Base-by-base conservation (phyloP, 2,329 filamentous ascomycete genomes). In the Xylaria polymorpha region DNA sequence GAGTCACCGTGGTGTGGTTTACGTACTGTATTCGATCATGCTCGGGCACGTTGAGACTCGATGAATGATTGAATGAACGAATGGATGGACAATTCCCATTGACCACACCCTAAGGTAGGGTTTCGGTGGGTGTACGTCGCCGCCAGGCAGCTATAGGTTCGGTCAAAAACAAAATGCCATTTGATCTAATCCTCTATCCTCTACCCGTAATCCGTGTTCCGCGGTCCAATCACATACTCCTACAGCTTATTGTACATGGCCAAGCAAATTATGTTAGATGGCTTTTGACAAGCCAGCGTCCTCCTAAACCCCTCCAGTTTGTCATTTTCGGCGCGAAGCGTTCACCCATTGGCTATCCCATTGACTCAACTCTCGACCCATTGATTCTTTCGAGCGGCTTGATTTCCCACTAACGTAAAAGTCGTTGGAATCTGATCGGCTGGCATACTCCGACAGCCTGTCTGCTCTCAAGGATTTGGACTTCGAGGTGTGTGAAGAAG, bases 381-480 rank as follows among this genome's bases (percentile, higher is more conserved):
- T 74, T 32, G 71, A 66, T 14, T 29, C 55, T 6, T n/a, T 35
- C 1, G 72, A 70, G 37, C 65, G 60, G 61, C 39, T 72, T 18
- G 67, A 9, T n/a, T 71, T 14, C 5, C 75, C 76, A 10, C 71
- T 76, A n/a, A 63, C 67, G 48, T 69, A 71, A 39, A 77, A 76
- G 48, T 60, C 63, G 25, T 72, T 71, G 18, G 62, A 6, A 18
- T 75, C 69, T 15, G 12, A 43, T 10, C 57, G 32, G 22, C 35
- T 35, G 5, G 22, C 29, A 29, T 72, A 74, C 1, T 32, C 20
- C 4, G 58, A 61, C 18, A 67, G 5, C 25, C 60, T 71, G 25
- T 66, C 41, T 25, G 55, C 43, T n/a, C 68, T 66, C 1, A 32
- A 41, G 5, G 61, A 25, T 12, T 68, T 51, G 4, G 14, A 10